Conservation (phyloP, 176 grass and related monocot genomes). For the Bolboschoenus planiculmis region DNA sequence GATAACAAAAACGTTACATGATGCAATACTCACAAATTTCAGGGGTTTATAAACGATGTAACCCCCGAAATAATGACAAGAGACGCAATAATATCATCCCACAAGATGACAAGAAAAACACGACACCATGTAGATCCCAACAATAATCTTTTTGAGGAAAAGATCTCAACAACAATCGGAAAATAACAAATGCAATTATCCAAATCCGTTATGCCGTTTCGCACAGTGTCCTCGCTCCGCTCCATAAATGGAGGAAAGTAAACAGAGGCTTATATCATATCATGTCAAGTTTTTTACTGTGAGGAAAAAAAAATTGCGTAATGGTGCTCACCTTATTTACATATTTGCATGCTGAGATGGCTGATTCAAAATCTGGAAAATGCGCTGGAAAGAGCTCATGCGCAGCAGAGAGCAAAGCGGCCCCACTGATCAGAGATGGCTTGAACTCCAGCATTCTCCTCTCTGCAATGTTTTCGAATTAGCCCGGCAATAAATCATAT, state of each 20-base stretch:
- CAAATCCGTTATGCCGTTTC: neutral
- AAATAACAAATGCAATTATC: neutral
- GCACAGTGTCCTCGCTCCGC: neutral
- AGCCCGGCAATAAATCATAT: neutral
- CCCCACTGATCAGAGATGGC: conserved; percentile 53
- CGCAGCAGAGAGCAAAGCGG: conserved; percentile 57
- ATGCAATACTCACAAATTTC: neutral
- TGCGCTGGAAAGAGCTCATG: conserved; percentile 52
- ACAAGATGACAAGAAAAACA: conserved; percentile 20
- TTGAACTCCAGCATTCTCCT: conserved; percentile 74
- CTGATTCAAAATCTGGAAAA: conserved; percentile 46
- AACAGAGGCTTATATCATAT: neutral
- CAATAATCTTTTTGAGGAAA: conserved; percentile 21
- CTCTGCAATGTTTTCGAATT: conserved; percentile 33
- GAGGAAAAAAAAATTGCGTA: neutral
- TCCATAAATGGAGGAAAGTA: neutral
- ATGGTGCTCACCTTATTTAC: conserved; percentile 80
- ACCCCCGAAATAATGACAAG: neutral
- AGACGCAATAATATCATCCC: conserved; percentile 23
- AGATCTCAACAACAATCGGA: neutral
- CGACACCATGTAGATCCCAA: conserved; percentile 9
- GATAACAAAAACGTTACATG: neutral
- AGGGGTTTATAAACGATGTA: neutral
- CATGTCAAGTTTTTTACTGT: neutral
- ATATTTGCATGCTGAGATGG: conserved; percentile 51